phyloP scores from a whole-genome alignment of 1,284 basidiomycete species.

The Ustilago esculenta region DNA sequence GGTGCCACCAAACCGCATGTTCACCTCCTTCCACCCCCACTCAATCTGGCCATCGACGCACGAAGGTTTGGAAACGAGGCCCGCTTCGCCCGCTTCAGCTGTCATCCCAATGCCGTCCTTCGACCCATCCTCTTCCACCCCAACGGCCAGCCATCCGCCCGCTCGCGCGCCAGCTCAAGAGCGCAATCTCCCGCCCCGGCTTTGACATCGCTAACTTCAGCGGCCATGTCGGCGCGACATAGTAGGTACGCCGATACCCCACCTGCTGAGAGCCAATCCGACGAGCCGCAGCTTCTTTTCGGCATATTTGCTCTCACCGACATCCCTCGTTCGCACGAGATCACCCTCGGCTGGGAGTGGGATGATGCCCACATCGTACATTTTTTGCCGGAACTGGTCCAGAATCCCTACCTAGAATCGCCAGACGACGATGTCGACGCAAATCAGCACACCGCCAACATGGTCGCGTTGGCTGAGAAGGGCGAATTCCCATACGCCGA shows the following conservation, averaged over 20 bases:
- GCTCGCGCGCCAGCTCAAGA: constrained; percentile 36
- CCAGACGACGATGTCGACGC: constrained; percentile 20
- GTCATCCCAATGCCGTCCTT: constrained; percentile 87
- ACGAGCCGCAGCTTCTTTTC: constrained; percentile 74
- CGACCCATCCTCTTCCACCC: constrained; percentile 76
- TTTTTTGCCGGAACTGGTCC: constrained; percentile 77
- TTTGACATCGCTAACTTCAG: not conserved
- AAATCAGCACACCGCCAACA: constrained; percentile 40
- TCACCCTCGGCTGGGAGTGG: constrained; percentile 95
- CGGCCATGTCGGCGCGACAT: constrained; percentile 8
- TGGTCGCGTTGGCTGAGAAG: constrained; percentile 49
- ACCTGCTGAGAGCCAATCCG: constrained; percentile 44
- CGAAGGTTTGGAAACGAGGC: constrained; percentile 79
- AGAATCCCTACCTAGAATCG: constrained; percentile 66
- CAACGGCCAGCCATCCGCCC: constrained; percentile 23
- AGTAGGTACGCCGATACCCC: constrained; percentile 47
- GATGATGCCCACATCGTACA: constrained; percentile 91
- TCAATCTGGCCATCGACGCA: constrained; percentile 84
- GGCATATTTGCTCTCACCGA: constrained; percentile 84
- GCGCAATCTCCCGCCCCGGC: constrained; percentile 26
- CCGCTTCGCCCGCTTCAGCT: constrained; percentile 83
- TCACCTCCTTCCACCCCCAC: constrained; percentile 80
- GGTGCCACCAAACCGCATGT: constrained; percentile 76
- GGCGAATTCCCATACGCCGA: constrained; percentile 64
- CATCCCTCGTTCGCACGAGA: constrained; percentile 82